phyloP scores from a whole-genome alignment of 2,329 filamentous ascomycete genomes.

The Emericellopsis atlantica region DNA sequence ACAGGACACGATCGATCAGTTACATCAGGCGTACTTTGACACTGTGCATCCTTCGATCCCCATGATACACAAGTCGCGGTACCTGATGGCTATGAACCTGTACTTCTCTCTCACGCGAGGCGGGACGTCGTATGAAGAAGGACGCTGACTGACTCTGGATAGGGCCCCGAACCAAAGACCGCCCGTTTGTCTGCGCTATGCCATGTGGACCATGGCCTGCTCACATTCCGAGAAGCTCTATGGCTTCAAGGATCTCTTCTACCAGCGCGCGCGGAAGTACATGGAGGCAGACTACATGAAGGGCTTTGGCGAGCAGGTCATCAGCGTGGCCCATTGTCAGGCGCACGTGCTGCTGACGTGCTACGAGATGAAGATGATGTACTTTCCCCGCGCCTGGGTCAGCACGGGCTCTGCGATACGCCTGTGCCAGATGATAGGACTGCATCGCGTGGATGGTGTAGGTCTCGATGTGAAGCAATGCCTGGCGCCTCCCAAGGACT shows the following conservation, averaged over 20 bases:
- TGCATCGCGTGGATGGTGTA: conserved; percentile 73
- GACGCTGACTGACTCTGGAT: conserved; percentile 7
- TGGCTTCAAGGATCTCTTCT: conserved; percentile 75
- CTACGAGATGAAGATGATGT: conserved; percentile 97
- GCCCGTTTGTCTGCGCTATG: conserved; percentile 79
- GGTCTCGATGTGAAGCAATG: conserved; percentile 90
- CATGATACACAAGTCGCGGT: conserved; percentile 82
- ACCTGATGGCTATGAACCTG: conserved; percentile 78
- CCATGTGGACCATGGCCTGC: conserved; percentile 92
- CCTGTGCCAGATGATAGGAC: conserved; percentile 79
- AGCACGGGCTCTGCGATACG: conserved; percentile 75
- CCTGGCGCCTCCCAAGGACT: conserved; percentile 73
- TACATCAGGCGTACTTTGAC: conserved; percentile 83
- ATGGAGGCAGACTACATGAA: conserved; percentile 82
- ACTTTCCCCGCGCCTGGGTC: conserved; percentile 91
- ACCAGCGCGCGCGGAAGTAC: conserved; percentile 80
- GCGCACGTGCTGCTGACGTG: conserved; percentile 66
- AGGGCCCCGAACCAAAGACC: conserved; percentile 74
- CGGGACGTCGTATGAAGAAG: background rate
- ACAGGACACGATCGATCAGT: conserved; percentile 61
- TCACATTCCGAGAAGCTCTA: conserved; percentile 72
- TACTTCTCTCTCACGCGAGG: conserved; percentile 18
- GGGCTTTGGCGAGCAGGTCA: conserved; percentile 79
- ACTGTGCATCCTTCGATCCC: conserved; percentile 79
- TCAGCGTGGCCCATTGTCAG: conserved; percentile 78